Base-by-base conservation (phyloP, 495 filamentous ascomycete genomes). In the Evernia prunastri region DNA sequence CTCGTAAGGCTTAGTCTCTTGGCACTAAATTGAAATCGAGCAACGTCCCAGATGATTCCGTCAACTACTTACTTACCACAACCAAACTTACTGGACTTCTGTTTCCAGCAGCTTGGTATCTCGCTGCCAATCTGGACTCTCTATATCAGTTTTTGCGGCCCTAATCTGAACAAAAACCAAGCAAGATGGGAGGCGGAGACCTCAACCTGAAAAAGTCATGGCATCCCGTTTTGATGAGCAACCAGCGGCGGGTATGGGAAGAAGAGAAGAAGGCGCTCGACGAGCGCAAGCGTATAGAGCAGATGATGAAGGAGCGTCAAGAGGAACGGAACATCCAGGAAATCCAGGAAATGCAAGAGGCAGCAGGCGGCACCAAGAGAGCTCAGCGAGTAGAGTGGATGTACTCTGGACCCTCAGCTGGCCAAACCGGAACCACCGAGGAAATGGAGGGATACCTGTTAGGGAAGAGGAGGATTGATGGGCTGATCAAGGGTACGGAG, bases 171-270 rank as follows among this genome's bases (percentile, higher is more conserved):
- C 27, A 43, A 51, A 33, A 12, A 2, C 10, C 23, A 47, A 17
- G 45, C 78, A 89, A 81, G 61, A 93, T 93, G 89, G 87, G 89
- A 78, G 88, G 89, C 69, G 51, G 51, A 54, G 91, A 96, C 80
- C 79, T 96, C 72, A 96, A 96, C 69, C 78, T 96, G 69, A 99
- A 99, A 79, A 99, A 99, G 81, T 93, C 89, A 80, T 98, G 92
- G 89, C 93, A 98, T 72, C 90, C 91, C 59, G 82, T 84, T 60
- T 81, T 92, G 58, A 83, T 91, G 74, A 84, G 83, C 76, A 96
- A 96, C 75, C 91, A 96, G 78, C 81, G 77, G 74, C 81, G 84
- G 67, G 91, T 96, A 63, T 95, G 89, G 86, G 81, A 87, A 31
- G 87, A 91, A 71, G 92, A 99, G 71, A 86, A 94, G 72, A 88